Evolutionary conservation across 2,329 filamentous ascomycete genomes (phyloP), one percentile per base, ranked within the genome.

Genomic region (Myriangium duriaei): DNA sequence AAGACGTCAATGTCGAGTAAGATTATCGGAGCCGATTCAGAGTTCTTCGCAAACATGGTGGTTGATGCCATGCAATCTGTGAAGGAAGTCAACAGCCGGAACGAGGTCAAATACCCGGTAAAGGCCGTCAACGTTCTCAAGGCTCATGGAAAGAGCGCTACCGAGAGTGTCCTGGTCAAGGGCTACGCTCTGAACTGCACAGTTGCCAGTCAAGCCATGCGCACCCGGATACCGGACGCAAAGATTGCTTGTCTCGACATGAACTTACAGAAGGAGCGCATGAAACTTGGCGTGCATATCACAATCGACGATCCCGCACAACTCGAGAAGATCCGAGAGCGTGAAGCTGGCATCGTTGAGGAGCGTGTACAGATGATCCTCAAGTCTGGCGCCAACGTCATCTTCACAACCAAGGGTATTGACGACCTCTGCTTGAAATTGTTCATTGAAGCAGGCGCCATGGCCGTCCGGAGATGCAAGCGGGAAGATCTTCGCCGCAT

Each of bases 1-100:
- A 96, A 88, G 69, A 98, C 91, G 13, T 95, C 87, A 55, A 98
- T 98, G 88, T 95, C 87, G 37, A 93, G 84, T 71, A 98, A 98
- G 69, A 92, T 98, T 56, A 96, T 98, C 58, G 91, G 91, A 41
- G 69, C 82, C 40, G 91, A 98, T 63, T 86, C 84, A 10, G 86
- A 94, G 47, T 98, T 98, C 69, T 98, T 98, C 57, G 77, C 88
- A 50, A 82, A 91, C 64, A 92, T 98, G 81, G 86, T 87, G 10
- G 91, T 98, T 35, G 88, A 98, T 61, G 87, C 83, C 47, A 95
- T 98, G 72, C 78, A 82, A 58, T 81, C 87, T 38, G 91, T 98
- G 55, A 95, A 94, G 72, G 78, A 81, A 32, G 84, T 81, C 43
- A 95, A 95, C 67, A 86, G 82, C 66, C 79, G 79, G 63, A 80